Conservation (phyloP, 768 basidiomycete genomes). For the Boletus sensibilis region DNA sequence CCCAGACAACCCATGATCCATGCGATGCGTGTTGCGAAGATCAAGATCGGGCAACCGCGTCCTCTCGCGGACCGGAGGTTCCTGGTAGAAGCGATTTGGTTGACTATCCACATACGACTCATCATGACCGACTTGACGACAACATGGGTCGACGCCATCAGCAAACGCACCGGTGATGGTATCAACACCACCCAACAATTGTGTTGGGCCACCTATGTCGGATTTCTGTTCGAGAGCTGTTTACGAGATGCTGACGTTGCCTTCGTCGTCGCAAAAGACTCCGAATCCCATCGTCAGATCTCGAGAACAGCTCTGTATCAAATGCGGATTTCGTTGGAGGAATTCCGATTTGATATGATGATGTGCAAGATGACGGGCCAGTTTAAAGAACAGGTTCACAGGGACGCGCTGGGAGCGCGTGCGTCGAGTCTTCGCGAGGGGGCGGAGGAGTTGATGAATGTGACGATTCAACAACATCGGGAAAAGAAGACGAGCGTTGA, state of each 20-base stretch:
- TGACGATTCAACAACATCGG: conserved; percentile 8
- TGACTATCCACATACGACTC: conserved; percentile 53
- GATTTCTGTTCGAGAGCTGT: conserved; percentile 49
- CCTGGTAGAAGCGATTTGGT: conserved; percentile 59
- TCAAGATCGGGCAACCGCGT: conserved; percentile 53
- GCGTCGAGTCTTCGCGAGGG: conserved; percentile 14
- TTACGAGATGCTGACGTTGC: conserved; percentile 47
- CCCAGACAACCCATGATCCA: conserved; percentile 45
- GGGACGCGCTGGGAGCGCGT: conserved; percentile 23
- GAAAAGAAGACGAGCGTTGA: conserved; percentile 25
- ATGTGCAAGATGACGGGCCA: conserved; percentile 27
- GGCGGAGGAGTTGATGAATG: not conserved
- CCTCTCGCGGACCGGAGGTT: conserved; percentile 61
- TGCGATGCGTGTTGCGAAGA: conserved; percentile 51
- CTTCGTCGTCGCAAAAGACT: conserved; percentile 43
- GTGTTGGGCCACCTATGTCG: conserved; percentile 47
- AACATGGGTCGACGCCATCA: conserved; percentile 39
- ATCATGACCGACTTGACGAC: conserved; percentile 45
- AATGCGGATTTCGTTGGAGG: conserved; percentile 48
- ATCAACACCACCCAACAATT: conserved; percentile 28
- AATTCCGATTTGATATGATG: conserved; percentile 47
- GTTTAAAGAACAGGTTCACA: conserved; percentile 14
- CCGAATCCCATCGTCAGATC: conserved; percentile 53
- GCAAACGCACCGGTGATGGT: conserved; percentile 18
- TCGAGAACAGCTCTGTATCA: conserved; percentile 42